phyloP scores from a whole-genome alignment of 805 yeast genomes.

The Wickerhamomyces queroliae region DNA sequence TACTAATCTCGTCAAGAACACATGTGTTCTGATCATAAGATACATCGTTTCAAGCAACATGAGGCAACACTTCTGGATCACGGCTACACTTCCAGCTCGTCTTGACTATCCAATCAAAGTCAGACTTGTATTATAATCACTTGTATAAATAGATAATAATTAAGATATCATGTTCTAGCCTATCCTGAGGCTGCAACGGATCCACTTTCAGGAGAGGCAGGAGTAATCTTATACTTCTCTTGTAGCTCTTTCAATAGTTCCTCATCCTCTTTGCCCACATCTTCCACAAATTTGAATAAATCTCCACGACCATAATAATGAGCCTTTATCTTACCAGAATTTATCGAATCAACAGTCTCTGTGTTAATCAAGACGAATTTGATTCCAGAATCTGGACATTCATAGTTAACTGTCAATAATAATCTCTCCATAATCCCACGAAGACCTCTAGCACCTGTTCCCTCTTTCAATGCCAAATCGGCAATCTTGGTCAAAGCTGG shows the following conservation, averaged over 20 bases:
- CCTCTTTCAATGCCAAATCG: conserved; percentile 40
- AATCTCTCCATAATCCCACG: conserved; percentile 49
- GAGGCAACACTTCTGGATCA: too few species aligned
- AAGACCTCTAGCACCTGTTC: conserved; percentile 59
- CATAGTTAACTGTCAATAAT: conserved; percentile 46
- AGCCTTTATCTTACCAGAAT: conserved; percentile 29
- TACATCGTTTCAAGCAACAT: too few species aligned
- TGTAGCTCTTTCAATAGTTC: conserved; percentile 30
- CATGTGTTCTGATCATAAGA: too few species aligned
- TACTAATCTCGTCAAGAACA: too few species aligned
- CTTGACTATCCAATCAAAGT: not conserved
- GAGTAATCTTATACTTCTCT: conserved; percentile 17
- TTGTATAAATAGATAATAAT: not conserved
- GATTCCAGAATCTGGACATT: conserved; percentile 53
- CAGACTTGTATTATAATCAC: not conserved
- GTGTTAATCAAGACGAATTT: conserved; percentile 43
- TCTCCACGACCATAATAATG: conserved; percentile 42
- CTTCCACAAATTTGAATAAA: conserved; percentile 32
- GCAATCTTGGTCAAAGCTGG: conserved; percentile 45
- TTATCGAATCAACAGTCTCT: conserved; percentile 35
- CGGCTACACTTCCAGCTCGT: too few species aligned
- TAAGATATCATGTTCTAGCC: not conserved
- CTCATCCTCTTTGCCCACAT: conserved; percentile 35
- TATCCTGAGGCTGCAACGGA: not conserved
- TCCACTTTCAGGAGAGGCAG: not conserved